A percentile compares a stretch with the other conserved stretches of the same genome.
These are phyloP conservation scores for Chlamydomonas reinhardtii DNA, from an alignment of 163 green algal genomes.

Conservation along the genomic window DNA sequence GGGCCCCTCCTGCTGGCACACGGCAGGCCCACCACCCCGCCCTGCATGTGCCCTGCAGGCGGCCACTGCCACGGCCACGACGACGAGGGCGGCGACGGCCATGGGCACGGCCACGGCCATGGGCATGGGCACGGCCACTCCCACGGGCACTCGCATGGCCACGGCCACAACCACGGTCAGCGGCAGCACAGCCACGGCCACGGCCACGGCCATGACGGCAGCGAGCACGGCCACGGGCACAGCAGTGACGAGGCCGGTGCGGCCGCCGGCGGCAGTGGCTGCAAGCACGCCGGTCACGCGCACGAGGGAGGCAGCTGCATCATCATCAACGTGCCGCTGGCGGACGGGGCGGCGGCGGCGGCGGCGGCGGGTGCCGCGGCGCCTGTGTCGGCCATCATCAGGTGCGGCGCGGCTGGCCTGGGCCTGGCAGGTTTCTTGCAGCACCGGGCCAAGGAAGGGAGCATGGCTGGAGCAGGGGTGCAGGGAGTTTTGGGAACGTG, in stretches of 20 bases:
- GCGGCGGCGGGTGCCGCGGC: background rate
- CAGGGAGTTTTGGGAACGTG: too few species aligned
- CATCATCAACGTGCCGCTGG: background rate
- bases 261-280: background rate
- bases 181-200: background rate
- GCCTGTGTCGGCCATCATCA: background rate
- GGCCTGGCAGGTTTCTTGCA: too few species aligned
- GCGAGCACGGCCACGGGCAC: background rate
- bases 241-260: too few species aligned
- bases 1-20: too few species aligned
- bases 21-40: too few species aligned
- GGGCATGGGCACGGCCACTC: constrained; percentile 61
- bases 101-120: constrained; percentile 56
- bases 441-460: too few species aligned
- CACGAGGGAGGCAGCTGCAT: background rate
- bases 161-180: constrained; percentile 1
- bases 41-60: background rate
- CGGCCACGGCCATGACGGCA: constrained; percentile 17
- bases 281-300: background rate
- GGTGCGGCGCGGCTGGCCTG: background rate
- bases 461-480: too few species aligned
- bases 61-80: constrained; percentile 49
- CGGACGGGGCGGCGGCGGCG: background rate
- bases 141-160: constrained; percentile 3
- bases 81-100: constrained; percentile 54